Conservation (phyloP, 768 basidiomycete species). For the Paxillus involutus region DNA sequence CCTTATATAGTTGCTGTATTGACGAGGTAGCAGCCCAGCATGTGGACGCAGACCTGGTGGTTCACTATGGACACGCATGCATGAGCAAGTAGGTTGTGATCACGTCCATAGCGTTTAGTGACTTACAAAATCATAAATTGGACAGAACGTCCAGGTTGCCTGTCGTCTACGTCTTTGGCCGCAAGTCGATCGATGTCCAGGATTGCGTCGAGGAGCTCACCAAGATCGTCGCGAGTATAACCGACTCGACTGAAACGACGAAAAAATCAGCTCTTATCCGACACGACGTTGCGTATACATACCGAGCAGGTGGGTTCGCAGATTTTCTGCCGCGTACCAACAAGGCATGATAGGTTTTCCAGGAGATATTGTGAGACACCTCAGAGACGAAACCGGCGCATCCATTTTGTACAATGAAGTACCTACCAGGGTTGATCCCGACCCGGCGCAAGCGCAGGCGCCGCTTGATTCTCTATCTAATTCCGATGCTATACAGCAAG, state of each 20-base stretch:
- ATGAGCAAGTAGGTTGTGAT: constrained; percentile 72
- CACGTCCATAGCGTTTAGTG: background rate
- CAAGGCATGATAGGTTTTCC: background rate
- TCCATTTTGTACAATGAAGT: constrained; percentile 39
- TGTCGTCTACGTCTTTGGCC: constrained; percentile 89
- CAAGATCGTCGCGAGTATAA: constrained; percentile 26
- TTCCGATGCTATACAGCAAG: background rate
- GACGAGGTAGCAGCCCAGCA: constrained; percentile 96
- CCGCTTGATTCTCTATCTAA: background rate
- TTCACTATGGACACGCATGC: constrained; percentile 97
- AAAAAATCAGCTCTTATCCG: constrained; percentile 50
- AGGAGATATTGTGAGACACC: constrained; percentile 18
- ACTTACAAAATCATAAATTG: background rate
- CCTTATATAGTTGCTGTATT: constrained; percentile 74
- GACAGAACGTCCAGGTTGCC: constrained; percentile 82
- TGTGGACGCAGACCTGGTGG: constrained; percentile 84
- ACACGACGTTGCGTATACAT: constrained; percentile 78
- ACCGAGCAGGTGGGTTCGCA: constrained; percentile 52
- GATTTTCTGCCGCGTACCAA: background rate
- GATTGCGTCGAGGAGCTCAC: constrained; percentile 47
- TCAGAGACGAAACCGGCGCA: constrained; percentile 25
- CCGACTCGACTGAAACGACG: constrained; percentile 1
- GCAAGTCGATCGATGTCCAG: constrained; percentile 58
- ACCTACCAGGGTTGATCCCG: constrained; percentile 25
- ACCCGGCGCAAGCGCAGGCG: background rate